Conservation (phyloP, 768 basidiomycete species). For the Phaffia tasmanica region DNA sequence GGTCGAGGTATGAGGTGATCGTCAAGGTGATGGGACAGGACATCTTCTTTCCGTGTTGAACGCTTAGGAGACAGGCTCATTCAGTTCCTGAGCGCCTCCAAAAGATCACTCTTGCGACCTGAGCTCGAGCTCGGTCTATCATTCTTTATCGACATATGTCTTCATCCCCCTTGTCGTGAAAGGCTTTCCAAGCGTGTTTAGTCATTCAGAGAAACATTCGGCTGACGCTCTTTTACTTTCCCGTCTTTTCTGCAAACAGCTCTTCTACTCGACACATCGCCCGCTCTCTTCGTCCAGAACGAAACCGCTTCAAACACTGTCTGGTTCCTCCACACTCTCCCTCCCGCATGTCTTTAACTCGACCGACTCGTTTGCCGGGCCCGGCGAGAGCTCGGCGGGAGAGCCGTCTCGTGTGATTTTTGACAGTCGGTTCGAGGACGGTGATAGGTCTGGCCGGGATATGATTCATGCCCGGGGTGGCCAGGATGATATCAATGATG, state of each 20-base stretch:
- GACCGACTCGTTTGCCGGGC: conserved; percentile 10
- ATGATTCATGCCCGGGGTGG: not conserved
- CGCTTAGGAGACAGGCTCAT: not conserved
- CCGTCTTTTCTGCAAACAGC: not conserved
- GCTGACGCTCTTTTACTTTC: not conserved
- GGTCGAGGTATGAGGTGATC: too few relatives aligned
- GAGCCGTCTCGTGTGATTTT: too few relatives aligned
- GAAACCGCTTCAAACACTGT: not conserved
- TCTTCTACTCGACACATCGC: conserved; percentile 20
- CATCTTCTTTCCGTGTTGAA: too few relatives aligned
- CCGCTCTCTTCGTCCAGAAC: not conserved
- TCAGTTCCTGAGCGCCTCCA: not conserved
- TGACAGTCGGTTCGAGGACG: not conserved
- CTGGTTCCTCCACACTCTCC: conserved; percentile 3
- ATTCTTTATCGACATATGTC: not conserved
- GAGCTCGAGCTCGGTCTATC: too few relatives aligned
- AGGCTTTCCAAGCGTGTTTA: not conserved
- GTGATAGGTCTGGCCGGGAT: not conserved
- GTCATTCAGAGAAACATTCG: not conserved
- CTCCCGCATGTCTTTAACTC: conserved; percentile 18
- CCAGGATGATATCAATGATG: not conserved
- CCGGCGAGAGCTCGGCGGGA: too few relatives aligned
- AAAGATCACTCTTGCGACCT: not conserved
- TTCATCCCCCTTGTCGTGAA: not conserved
- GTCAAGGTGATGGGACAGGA: too few relatives aligned